A percentile compares a stretch with the other conserved stretches of the same genome.
Conservation (phyloP, 176 grass and related monocot genomes). For the Carex myosuroides region DNA sequence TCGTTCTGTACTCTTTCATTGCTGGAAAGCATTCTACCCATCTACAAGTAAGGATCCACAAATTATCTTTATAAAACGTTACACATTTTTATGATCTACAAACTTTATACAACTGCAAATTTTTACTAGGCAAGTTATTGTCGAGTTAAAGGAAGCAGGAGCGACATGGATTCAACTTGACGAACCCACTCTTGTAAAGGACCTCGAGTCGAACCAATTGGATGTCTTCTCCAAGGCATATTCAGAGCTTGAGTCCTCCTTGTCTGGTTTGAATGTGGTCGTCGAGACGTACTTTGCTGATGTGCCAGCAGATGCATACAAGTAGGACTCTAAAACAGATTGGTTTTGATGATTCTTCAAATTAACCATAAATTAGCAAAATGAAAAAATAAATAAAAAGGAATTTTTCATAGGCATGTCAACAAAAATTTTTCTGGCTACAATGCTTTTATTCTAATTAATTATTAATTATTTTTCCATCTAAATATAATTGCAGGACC, state of each 20-base stretch:
- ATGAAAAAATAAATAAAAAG: not conserved
- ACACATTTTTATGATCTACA: conserved; percentile 20
- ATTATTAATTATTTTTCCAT: not conserved
- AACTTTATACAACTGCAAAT: not conserved
- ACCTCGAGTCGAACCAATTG: conserved; percentile 69
- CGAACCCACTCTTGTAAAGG: conserved; percentile 78
- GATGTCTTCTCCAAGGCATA: conserved; percentile 72
- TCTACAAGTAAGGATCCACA: conserved; percentile 75
- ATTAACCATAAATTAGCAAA: not conserved
- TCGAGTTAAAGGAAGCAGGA: conserved; percentile 79
- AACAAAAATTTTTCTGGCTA: not conserved
- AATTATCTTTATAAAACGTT: not conserved
- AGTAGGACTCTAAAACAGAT: conserved; percentile 35
- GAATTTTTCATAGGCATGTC: not conserved
- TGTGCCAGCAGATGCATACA: conserved; percentile 64
- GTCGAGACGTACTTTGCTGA: conserved; percentile 93
- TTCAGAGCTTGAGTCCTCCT: conserved; percentile 48
- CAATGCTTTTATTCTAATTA: not conserved
- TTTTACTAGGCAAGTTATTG: conserved; percentile 64
- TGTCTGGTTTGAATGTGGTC: conserved; percentile 71
- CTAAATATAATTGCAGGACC: conserved; percentile 44
- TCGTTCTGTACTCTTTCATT: conserved; percentile 83
- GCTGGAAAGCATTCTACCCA: conserved; percentile 61
- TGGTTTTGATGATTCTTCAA: conserved; percentile 12
- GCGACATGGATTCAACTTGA: conserved; percentile 95